These are phyloP conservation scores for Syzygium oleosum DNA, from an alignment of 345 rosid species.

Conservation along the genomic window DNA sequence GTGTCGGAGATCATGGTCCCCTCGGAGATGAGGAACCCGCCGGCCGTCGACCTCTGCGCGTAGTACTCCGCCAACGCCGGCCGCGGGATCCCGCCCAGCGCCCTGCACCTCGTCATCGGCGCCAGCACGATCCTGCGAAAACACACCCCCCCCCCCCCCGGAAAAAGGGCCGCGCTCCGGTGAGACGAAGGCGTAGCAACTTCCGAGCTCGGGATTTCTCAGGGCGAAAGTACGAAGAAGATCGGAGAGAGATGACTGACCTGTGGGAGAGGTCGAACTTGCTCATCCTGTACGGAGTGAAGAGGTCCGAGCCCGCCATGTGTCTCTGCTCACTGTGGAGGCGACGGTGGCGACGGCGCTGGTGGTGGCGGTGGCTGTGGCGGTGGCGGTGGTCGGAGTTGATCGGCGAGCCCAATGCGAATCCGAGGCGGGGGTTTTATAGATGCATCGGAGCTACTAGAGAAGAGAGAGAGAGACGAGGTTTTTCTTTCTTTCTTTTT, in stretches of 20 bases:
- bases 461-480: not conserved
- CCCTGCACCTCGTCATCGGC: conserved; percentile 95
- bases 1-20: conserved; percentile 70
- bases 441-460: not conserved
- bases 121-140: conserved; percentile 75
- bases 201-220: not conserved
- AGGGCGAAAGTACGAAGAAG: not conserved
- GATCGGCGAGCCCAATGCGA: not conserved
- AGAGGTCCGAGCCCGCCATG: conserved; percentile 20
- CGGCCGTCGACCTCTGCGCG: conserved; percentile 77
- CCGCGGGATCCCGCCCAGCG: conserved; percentile 64
- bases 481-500: not conserved
- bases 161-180: too few species aligned
- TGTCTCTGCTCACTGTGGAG: not conserved
- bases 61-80: conserved; percentile 74
- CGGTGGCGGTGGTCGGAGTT: not conserved
- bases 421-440: not conserved
- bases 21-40: conserved; percentile 80
- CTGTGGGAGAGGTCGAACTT: conserved; percentile 76
- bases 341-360: not conserved
- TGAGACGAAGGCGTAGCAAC: not conserved
- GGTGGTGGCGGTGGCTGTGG: not conserved
- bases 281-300: conserved; percentile 70
- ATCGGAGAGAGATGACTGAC: conserved; percentile 6
- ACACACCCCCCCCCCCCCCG: not conserved